Conservation (phyloP, 108 stramenopile genomes). For the Cyclotella atomus region DNA sequence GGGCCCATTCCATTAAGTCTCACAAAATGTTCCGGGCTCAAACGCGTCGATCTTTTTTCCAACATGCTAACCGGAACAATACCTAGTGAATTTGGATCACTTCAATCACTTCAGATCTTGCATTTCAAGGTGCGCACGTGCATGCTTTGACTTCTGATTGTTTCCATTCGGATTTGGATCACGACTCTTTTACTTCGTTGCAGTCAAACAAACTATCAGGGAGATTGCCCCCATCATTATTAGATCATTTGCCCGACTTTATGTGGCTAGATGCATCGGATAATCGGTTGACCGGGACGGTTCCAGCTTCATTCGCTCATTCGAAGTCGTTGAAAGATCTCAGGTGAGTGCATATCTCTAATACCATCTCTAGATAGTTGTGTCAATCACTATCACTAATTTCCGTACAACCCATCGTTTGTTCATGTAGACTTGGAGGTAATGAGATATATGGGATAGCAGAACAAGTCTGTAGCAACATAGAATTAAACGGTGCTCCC, state of each 20-base stretch:
- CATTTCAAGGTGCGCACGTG: conserved; percentile 58
- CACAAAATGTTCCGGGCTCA: conserved; percentile 40
- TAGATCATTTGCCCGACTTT: conserved; percentile 52
- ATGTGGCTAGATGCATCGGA: conserved; percentile 67
- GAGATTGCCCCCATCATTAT: conserved; percentile 36
- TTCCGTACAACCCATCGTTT: too few species aligned
- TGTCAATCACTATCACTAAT: neutral
- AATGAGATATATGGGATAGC: conserved; percentile 64
- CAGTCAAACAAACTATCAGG: neutral
- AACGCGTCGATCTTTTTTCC: conserved; percentile 69
- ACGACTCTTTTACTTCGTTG: neutral
- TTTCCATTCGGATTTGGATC: neutral
- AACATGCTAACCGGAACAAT: conserved; percentile 56
- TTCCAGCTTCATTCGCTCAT: conserved; percentile 44
- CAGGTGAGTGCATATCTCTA: conserved; percentile 4
- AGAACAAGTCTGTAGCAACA: conserved; percentile 46
- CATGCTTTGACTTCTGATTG: too few species aligned
- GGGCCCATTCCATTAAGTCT: conserved; percentile 31
- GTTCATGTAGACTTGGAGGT: conserved; percentile 29
- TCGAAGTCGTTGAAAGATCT: conserved; percentile 56
- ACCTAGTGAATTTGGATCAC: conserved; percentile 21
- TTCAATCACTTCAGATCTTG: conserved; percentile 57
- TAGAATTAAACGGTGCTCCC: conserved; percentile 55
- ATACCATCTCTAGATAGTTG: neutral
- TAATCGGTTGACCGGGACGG: conserved; percentile 47